Conservation (phyloP, 2,329 filamentous ascomycete species). For the Hymenoscyphus repandus region DNA sequence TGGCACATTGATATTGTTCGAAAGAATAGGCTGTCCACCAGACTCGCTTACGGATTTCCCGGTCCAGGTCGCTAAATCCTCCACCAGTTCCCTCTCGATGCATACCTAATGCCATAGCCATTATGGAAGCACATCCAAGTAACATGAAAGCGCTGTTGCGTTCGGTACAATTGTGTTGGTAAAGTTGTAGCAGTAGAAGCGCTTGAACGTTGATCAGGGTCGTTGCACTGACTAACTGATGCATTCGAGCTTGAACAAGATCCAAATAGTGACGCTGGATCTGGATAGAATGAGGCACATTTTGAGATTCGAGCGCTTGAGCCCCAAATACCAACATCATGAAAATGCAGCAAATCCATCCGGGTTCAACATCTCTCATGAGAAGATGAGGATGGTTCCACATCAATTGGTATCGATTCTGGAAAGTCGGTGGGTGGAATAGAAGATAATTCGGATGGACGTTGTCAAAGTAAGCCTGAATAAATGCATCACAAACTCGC, state of each 20-base stretch:
- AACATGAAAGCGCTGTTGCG: constrained; percentile 37
- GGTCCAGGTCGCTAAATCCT: constrained; percentile 31
- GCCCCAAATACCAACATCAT: constrained; percentile 39
- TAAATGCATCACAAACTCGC: constrained; percentile 34
- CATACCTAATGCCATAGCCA: constrained; percentile 40
- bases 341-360: constrained; percentile 38
- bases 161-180: constrained; percentile 38
- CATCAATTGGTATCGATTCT: constrained; percentile 34
- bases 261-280: constrained; percentile 32
- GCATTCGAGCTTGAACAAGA: constrained; percentile 32
- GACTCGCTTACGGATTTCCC: constrained; percentile 26
- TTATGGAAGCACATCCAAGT: constrained; percentile 36
- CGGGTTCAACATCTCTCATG: constrained; percentile 33
- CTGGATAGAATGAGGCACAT: constrained; percentile 28
- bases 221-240: constrained; percentile 34
- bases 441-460: constrained; percentile 37
- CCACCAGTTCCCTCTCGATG: constrained; percentile 37
- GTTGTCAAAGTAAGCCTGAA: constrained; percentile 36
- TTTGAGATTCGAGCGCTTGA: constrained; percentile 31
- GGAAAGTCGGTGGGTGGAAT: constrained; percentile 37
- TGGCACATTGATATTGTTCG: constrained; percentile 29
- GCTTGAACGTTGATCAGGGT: constrained; percentile 39
- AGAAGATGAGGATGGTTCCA: constrained; percentile 27
- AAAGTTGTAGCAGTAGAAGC: constrained; percentile 36
- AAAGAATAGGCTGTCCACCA: constrained; percentile 30